Evolutionary conservation across 1,284 basidiomycete genomes (phyloP).

Genomic region (Phellopilus nigrolimitatus): DNA sequence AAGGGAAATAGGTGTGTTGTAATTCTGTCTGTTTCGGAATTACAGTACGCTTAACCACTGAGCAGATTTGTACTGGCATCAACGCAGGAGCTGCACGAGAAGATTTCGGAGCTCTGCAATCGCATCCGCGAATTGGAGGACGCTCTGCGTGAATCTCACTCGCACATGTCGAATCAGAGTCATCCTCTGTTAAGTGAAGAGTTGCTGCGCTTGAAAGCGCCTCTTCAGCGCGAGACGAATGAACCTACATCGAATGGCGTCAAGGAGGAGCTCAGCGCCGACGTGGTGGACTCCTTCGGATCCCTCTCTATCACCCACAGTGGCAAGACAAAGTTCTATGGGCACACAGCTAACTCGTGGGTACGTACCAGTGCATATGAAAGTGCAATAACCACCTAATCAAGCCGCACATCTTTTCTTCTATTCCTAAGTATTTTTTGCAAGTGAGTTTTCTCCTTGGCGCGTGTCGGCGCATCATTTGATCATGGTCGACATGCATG

Average conservation of each 20-base stretch:
- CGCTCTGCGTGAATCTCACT: conserved; percentile 55
- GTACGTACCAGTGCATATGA: conserved; percentile 36
- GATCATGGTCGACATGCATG: conserved; percentile 4
- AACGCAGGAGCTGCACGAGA: conserved; percentile 77
- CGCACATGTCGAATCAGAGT: conserved; percentile 50
- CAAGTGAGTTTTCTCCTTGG: conserved; percentile 40
- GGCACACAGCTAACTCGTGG: conserved; percentile 73
- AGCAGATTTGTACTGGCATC: conserved; percentile 74
- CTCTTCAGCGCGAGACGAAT: conserved; percentile 57
- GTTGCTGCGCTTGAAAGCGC: conserved; percentile 64
- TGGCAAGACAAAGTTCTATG: conserved; percentile 68
- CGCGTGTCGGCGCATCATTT: conserved; percentile 1
- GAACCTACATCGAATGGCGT: conserved; percentile 32
- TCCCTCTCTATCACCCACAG: conserved; percentile 64
- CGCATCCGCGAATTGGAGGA: conserved; percentile 79
- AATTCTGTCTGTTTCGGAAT: neutral
- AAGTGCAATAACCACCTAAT: neutral
- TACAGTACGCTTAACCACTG: neutral
- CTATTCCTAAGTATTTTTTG: conserved; percentile 54
- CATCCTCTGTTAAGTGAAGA: conserved; percentile 69
- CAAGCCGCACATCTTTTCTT: conserved; percentile 12
- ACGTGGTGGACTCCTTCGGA: conserved; percentile 73
- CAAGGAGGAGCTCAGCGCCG: conserved; percentile 58
- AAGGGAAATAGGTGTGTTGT: conserved; percentile 66
- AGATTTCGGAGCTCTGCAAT: conserved; percentile 67